Percentiles rank a stretch among this genome's conserved stretches.
Evolutionary conservation across 331 rosid genomes (phyloP).

Genomic region (Spiraea crenata): DNA sequence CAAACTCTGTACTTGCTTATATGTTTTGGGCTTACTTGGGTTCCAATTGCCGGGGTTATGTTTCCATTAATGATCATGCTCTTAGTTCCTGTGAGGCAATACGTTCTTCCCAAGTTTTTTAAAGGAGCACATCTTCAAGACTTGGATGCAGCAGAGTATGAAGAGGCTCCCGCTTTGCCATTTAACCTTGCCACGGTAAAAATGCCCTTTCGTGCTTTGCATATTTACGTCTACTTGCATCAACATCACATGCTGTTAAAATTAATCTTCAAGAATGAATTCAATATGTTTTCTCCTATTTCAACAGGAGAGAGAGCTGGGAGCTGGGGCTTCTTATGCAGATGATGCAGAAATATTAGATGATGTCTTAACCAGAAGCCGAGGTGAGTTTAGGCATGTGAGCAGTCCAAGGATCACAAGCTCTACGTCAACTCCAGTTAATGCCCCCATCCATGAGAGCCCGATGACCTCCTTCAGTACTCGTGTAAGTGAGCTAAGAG

Average conservation of each 20-base stretch:
- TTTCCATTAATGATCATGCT: slow-evolving; percentile 97
- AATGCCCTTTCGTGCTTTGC: not conserved
- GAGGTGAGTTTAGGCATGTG: slow-evolving; percentile 87
- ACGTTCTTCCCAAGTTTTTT: slow-evolving; percentile 81
- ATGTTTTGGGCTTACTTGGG: slow-evolving; percentile 96
- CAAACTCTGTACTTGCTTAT: slow-evolving; percentile 75
- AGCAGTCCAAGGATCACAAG: slow-evolving; percentile 82
- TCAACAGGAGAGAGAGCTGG: slow-evolving; percentile 73
- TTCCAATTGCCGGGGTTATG: slow-evolving; percentile 95
- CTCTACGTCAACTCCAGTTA: slow-evolving; percentile 71
- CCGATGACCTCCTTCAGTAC: slow-evolving; percentile 55
- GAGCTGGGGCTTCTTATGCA: slow-evolving; percentile 51
- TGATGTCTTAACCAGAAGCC: slow-evolving; percentile 85
- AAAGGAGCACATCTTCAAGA: slow-evolving; percentile 98
- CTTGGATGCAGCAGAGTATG: slow-evolving; percentile 91
- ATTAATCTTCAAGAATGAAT: not conserved
- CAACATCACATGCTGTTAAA: not conserved
- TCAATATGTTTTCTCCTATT: not conserved
- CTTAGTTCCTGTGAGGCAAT: slow-evolving; percentile 85
- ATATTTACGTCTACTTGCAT: not conserved
- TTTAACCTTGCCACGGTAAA: slow-evolving; percentile 71
- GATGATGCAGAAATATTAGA: slow-evolving; percentile 84
- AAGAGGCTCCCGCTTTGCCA: slow-evolving; percentile 85
- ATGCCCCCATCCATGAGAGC: slow-evolving; percentile 49
- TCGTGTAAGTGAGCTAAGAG: slow-evolving; percentile 47